Evolutionary conservation across 2,329 filamentous ascomycete species (phyloP).

Genomic region (Calcarisporium arbuscula): DNA sequence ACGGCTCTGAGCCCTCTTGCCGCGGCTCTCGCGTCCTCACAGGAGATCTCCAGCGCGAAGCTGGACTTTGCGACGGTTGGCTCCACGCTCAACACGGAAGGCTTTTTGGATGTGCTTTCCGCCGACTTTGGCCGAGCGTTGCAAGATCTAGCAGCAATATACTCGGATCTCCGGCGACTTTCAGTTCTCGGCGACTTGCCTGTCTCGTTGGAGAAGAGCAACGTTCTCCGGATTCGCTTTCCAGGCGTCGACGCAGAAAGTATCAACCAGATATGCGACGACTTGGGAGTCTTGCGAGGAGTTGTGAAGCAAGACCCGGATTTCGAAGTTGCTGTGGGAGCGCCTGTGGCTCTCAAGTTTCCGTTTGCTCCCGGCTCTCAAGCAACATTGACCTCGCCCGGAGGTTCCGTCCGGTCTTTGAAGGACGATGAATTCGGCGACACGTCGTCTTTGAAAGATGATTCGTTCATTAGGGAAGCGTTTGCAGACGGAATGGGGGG

Average conservation of each 20-base stretch:
- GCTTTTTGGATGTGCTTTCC: constrained; percentile 77
- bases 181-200: constrained; percentile 77
- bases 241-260: constrained; percentile 82
- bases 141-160: constrained; percentile 72
- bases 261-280: constrained; percentile 77
- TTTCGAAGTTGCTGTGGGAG: constrained; percentile 62
- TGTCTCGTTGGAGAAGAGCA: constrained; percentile 62
- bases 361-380: constrained; percentile 66
- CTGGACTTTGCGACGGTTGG: constrained; percentile 32
- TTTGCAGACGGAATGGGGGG: constrained; percentile 37
- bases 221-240: constrained; percentile 74
- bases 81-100: constrained; percentile 70
- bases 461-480: constrained; percentile 30
- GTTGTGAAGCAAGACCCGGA: constrained; percentile 69
- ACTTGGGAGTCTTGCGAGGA: constrained; percentile 78
- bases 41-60: constrained; percentile 37
- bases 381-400: constrained; percentile 37
- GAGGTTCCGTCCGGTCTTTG: constrained; percentile 40
- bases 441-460: constrained; percentile 25
- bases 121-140: constrained; percentile 82
- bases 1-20: constrained; percentile 75
- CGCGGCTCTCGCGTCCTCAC: constrained; percentile 42
- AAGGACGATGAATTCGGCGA: constrained; percentile 35
- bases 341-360: constrained; percentile 71
- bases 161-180: constrained; percentile 75